Base-by-base conservation (phyloP, 164 flowering plant species). In the Piper longum region DNA sequence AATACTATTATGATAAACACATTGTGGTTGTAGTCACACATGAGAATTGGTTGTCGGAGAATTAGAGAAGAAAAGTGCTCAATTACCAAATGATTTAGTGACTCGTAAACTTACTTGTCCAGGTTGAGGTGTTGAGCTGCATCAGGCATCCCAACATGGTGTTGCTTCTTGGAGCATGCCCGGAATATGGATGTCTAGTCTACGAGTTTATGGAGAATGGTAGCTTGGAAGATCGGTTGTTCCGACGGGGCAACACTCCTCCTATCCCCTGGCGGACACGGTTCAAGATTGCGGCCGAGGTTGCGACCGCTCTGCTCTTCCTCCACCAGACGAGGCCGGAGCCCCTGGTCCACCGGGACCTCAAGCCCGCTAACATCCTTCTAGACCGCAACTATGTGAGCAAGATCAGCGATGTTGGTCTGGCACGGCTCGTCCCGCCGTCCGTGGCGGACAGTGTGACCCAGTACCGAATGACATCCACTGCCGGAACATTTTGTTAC, bases 281-380 rank as follows among this genome's bases (percentile, higher is more conserved):
- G 41, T 85, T 85, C 78, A 71, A 74, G 60, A 79, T 87, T 54
- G 80, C 88, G 1, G 78, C 88, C 2, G 90, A 87, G 69, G 80
- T 85, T 51, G 83, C 87, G 5, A 87, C 87, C 0, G 84, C 80
- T 0, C 84, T 87, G 57, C 76, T 80, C 5, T 87, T 87, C 69
- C 88, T 87, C 58, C 90, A 87, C 79, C 95, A 87, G 65, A 66
- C 88, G 18, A 87, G 83, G 77, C 95, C 95, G 13, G 95, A 87
- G 51, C 95, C 95, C 5, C 76, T 87, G 16, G 95, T 87, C 39
- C 90, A 87, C 64, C 71, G 88, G 0, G 90, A 87, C 75, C 90
- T 87, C 5, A 85, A 87, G 63, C 95, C 95, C 0, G 90, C 79
- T 7, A 87, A 87, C 75, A 85, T 87, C 45, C 88, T 87, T 52